Conservation (phyloP, 1,284 basidiomycete genomes). For the Ustilago trichophora region DNA sequence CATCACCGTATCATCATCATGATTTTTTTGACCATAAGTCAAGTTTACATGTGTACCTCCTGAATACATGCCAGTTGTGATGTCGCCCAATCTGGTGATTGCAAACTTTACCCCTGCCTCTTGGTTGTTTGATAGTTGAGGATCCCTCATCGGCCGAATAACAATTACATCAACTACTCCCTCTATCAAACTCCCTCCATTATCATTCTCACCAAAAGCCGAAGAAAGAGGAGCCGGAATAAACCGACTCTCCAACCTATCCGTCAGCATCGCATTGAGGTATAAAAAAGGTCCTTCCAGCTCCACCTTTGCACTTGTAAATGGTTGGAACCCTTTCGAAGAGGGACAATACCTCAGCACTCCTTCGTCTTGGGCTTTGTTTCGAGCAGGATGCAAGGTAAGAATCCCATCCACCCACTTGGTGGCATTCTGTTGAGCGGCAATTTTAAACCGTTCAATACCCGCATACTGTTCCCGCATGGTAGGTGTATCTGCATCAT, state of each 20-base stretch:
- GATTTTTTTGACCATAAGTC: no score
- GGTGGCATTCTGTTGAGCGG: constrained; percentile 78
- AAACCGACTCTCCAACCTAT: constrained; percentile 83
- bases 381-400: constrained; percentile 71
- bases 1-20: constrained; percentile 68
- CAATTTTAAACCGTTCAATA: constrained; percentile 84
- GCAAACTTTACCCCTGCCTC: constrained; percentile 19
- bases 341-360: constrained; percentile 67
- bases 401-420: constrained; percentile 78
- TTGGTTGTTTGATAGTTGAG: constrained; percentile 58
- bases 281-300: constrained; percentile 82
- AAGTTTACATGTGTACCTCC: constrained; percentile 51
- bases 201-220: not conserved
- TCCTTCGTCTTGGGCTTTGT: no score
- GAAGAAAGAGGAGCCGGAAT: constrained; percentile 75
- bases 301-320: no score
- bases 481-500: constrained; percentile 69
- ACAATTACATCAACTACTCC: constrained; percentile 81
- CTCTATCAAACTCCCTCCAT: not conserved
- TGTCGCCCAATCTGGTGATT: constrained; percentile 14
- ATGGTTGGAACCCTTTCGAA: no score
- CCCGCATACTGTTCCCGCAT: constrained; percentile 77
- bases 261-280: constrained; percentile 80
- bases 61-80: constrained; percentile 57
- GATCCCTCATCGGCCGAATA: constrained; percentile 81